Conservation (phyloP, 2,329 filamentous ascomycete species). For the Aspergillus caelatus region DNA sequence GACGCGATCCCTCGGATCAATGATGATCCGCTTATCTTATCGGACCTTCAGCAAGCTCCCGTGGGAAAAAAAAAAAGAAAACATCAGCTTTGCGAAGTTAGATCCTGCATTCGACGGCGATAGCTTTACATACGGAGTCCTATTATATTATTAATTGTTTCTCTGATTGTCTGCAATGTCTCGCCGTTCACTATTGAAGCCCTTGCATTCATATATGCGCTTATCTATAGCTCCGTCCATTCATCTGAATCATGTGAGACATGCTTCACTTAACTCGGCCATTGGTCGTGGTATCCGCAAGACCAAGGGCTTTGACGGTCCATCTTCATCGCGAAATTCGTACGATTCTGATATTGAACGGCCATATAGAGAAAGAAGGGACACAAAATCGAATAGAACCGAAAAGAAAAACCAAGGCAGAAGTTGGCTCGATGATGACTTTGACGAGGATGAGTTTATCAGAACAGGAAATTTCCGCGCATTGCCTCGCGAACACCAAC, state of each 20-base stretch:
- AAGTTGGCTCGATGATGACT: constrained; percentile 8
- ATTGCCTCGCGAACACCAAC: constrained; percentile 26
- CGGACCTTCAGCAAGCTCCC: constrained; percentile 20
- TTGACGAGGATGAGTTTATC: constrained; percentile 37
- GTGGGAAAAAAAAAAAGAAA: constrained; percentile 9
- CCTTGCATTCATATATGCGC: constrained; percentile 19
- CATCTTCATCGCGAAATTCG: background rate
- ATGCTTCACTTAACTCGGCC: constrained; percentile 66
- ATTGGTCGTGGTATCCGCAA: constrained; percentile 68
- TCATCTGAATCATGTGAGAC: constrained; percentile 34
- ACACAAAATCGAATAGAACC: background rate
- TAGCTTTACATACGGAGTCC: background rate
- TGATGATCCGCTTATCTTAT: constrained; percentile 26
- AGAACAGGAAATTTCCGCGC: constrained; percentile 33
- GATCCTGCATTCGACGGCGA: background rate
- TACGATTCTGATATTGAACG: constrained; percentile 1
- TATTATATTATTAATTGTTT: background rate
- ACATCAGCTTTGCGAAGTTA: background rate
- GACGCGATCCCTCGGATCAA: constrained; percentile 15
- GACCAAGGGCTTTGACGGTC: constrained; percentile 29
- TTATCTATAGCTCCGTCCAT: constrained; percentile 9
- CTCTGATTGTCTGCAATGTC: constrained; percentile 11
- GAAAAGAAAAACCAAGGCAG: background rate
- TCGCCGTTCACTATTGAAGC: constrained; percentile 7
- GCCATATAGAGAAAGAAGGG: background rate